These are phyloP conservation scores for Penicillium sp. DNA, from an alignment of 2,329 filamentous ascomycete genomes.

Conservation along the genomic window DNA sequence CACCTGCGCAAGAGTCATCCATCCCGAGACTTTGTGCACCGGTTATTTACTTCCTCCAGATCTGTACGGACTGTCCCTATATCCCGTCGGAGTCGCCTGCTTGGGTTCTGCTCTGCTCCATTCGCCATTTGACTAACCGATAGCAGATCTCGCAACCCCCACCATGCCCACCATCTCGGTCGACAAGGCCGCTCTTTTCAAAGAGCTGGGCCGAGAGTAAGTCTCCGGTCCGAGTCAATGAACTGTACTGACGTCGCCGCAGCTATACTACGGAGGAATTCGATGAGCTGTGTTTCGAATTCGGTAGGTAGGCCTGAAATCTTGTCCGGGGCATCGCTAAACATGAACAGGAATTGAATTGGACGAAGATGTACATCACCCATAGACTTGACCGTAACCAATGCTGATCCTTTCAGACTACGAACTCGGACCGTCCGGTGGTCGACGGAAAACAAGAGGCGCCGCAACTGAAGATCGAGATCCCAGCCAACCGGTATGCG, in stretches of 20 bases:
- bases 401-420: constrained; percentile 51
- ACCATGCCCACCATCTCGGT: constrained; percentile 95
- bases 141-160: constrained; percentile 31
- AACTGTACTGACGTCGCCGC: background rate
- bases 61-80: constrained; percentile 3
- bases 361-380: constrained; percentile 70
- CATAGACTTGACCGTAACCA: constrained; percentile 21
- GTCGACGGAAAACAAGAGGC: constrained; percentile 78
- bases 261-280: constrained; percentile 92
- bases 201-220: constrained; percentile 84
- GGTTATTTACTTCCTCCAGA: constrained; percentile 10
- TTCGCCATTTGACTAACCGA: constrained; percentile 2
- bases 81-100: constrained; percentile 2
- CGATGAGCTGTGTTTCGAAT: constrained; percentile 97
- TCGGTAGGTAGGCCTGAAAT: constrained; percentile 53
- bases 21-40: constrained; percentile 5
- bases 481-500: constrained; percentile 83
- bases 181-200: constrained; percentile 92
- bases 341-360: constrained; percentile 69
- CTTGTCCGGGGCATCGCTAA: constrained; percentile 32
- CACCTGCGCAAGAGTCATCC: constrained; percentile 23
- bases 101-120: background rate
- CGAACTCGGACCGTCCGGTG: constrained; percentile 67
- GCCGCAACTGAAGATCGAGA: constrained; percentile 95
- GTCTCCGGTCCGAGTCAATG: constrained; percentile 24